These are phyloP conservation scores for Epichloe coenophiala DNA, from an alignment of 2,329 filamentous ascomycete genomes.

Conservation along the genomic window DNA sequence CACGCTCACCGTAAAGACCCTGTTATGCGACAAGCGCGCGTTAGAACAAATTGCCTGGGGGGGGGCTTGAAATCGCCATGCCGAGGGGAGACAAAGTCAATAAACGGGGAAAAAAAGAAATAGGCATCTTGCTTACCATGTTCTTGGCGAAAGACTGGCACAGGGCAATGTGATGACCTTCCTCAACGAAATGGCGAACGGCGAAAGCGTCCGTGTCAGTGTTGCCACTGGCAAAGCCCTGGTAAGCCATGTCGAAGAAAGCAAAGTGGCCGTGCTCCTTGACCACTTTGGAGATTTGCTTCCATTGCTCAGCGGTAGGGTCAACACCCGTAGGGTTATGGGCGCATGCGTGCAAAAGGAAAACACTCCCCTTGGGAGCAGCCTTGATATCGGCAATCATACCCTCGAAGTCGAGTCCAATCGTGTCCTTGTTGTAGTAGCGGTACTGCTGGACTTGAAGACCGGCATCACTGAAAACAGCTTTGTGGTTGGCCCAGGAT, in stretches of 20 bases:
- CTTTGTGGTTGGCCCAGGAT: conserved; percentile 96
- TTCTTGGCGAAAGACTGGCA: conserved; percentile 98
- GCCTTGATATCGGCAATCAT: conserved; percentile 82
- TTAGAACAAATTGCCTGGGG: not conserved
- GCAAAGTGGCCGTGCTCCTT: conserved; percentile 80
- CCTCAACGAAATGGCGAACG: conserved; percentile 79
- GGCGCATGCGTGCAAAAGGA: conserved; percentile 94
- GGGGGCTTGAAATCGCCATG: not conserved
- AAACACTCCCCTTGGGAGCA: conserved; percentile 73
- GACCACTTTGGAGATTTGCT: conserved; percentile 73
- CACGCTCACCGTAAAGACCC: conserved; percentile 97
- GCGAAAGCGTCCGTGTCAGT: conserved; percentile 89
- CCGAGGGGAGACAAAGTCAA: not conserved
- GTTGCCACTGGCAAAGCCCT: conserved; percentile 90
- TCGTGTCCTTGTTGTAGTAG: conserved; percentile 99
- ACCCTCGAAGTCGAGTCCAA: conserved; percentile 93
- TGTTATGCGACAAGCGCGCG: conserved; percentile 17
- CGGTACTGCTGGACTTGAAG: conserved; percentile 88
- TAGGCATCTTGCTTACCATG: conserved; percentile 49
- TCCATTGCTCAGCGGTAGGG: conserved; percentile 85
- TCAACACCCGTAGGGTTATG: conserved; percentile 98
- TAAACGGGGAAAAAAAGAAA: not conserved
- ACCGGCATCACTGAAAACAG: conserved; percentile 87
- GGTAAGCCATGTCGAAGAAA: conserved; percentile 99
- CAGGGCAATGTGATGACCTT: conserved; percentile 80